Conservation (phyloP, 768 basidiomycete species). For the Brasilioporus rufonigricans region DNA sequence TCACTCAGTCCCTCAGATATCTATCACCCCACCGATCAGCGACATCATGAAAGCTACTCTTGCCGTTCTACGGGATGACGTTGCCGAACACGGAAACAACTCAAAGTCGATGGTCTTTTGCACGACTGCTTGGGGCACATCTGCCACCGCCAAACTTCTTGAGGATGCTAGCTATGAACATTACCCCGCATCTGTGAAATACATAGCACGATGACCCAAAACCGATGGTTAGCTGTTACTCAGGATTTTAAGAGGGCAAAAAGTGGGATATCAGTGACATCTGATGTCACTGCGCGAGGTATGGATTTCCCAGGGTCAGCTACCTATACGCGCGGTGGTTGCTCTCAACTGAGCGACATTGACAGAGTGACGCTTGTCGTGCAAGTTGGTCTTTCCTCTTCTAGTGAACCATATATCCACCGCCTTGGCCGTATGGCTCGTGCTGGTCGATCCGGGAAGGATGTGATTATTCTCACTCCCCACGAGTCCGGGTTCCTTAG, state of each 20-base stretch:
- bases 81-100: slow-evolving; percentile 20
- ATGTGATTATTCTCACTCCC: slow-evolving; percentile 53
- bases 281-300: slow-evolving; percentile 61
- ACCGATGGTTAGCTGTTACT: slow-evolving; percentile 45
- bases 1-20: slow-evolving; percentile 47
- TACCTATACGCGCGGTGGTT: not conserved
- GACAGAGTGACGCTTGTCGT: slow-evolving; percentile 55
- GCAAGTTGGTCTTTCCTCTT: slow-evolving; percentile 64
- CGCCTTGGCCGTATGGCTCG: slow-evolving; percentile 77
- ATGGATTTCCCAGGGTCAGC: slow-evolving; percentile 64
- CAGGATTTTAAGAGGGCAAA: slow-evolving; percentile 45
- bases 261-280: slow-evolving; percentile 50
- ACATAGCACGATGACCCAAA: slow-evolving; percentile 56
- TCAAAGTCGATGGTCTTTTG: slow-evolving; percentile 61
- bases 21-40: slow-evolving; percentile 39
- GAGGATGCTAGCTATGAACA: slow-evolving; percentile 25
- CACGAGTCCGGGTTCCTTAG: slow-evolving; percentile 50
- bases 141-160: slow-evolving; percentile 38
- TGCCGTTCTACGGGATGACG: slow-evolving; percentile 39
- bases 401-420: slow-evolving; percentile 77
- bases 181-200: slow-evolving; percentile 47
- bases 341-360: slow-evolving; percentile 4
- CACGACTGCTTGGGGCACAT: slow-evolving; percentile 62
- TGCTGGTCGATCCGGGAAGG: slow-evolving; percentile 62
- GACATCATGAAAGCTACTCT: slow-evolving; percentile 42